Base-by-base conservation (phyloP, 768 basidiomycete genomes). In the Obba rivulosa region DNA sequence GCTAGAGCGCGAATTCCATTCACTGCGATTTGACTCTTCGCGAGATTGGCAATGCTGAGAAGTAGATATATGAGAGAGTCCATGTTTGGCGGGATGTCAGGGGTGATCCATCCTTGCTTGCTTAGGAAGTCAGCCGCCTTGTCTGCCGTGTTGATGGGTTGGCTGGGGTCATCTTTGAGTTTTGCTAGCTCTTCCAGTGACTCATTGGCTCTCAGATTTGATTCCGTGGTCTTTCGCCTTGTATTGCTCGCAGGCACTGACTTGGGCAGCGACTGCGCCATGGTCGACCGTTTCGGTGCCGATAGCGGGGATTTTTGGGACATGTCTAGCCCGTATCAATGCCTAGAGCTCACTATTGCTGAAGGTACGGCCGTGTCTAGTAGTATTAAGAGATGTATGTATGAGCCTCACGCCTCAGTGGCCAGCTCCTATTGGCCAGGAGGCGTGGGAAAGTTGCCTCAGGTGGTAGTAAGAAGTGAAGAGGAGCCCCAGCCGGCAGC, bases 361-460 rank as follows among this genome's bases (percentile, higher is more conserved):
- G 17, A 31, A 21, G 17, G 5, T 45, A 36, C 16, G 17, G 20
- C 17, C 9, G 18, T 7, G 3, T 35, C 8, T 18, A 23, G 17
- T 24, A 31, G n/a, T n/a, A n/a, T n/a, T 43, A 45, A 10, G 28
- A 16, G 20, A n/a, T 21, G 21, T 28, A 8, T 17, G 14, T 3
- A 21, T 18, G 24, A 25, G 13, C 45, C 45, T 4, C 45, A 46
- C 45, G 21, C 14, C 36, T 24, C n/a, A 13, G 3, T 4, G 11
- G 35, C 45, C 45, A 20, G 4, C 37, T 36, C 44, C 31, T 45
- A 13, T 14, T 18, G 45, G 36, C 14, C 5, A 20, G 4, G 37
- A 18, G 10, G n/a, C 45, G 45, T 46, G 45, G 45, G 45, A 46
- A 46, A 23, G 7, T 46, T 23, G 23, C 45, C 45, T n/a, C 21